phyloP scores from a whole-genome alignment of 108 stramenopile species.

The Fistulifera pelliculosa region DNA sequence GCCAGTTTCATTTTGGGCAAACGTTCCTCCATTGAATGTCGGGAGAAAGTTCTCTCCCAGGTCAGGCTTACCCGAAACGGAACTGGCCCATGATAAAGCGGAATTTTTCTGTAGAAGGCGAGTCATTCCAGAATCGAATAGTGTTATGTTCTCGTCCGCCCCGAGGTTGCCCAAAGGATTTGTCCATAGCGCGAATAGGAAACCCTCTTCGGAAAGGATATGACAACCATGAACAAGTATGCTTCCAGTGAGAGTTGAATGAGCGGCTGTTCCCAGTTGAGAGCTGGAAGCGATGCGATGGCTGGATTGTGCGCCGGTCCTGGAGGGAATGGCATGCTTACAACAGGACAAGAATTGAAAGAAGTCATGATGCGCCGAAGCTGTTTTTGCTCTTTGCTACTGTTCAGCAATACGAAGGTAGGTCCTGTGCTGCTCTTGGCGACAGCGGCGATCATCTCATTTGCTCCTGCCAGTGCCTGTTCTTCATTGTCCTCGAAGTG shows the following conservation, averaged over 20 bases:
- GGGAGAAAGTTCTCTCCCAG: constrained; percentile 58
- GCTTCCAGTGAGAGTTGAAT: constrained; percentile 70
- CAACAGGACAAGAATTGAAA: constrained; percentile 76
- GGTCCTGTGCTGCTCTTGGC: constrained; percentile 79
- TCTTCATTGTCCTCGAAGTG: constrained; percentile 52
- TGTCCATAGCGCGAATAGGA: constrained; percentile 75
- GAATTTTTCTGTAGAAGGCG: constrained; percentile 71
- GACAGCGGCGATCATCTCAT: constrained; percentile 59
- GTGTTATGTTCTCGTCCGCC: constrained; percentile 56
- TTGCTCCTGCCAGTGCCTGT: constrained; percentile 51
- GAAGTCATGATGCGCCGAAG: constrained; percentile 64
- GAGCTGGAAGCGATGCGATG: constrained; percentile 64
- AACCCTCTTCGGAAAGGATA: constrained; percentile 80
- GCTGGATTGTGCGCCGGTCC: constrained; percentile 78
- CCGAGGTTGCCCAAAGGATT: constrained; percentile 87
- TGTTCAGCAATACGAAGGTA: constrained; percentile 69
- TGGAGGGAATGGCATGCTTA: constrained; percentile 74
- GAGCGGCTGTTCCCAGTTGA: constrained; percentile 90
- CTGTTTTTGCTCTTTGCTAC: constrained; percentile 34
- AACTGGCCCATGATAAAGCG: constrained; percentile 92
- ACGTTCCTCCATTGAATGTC: constrained; percentile 24
- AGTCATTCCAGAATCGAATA: constrained; percentile 78
- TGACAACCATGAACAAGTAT: constrained; percentile 70
- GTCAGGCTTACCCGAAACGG: constrained; percentile 73
- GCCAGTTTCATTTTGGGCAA: constrained; percentile 8